Base-by-base conservation (phyloP, 768 basidiomycete species). In the Lentinula raphanica region DNA sequence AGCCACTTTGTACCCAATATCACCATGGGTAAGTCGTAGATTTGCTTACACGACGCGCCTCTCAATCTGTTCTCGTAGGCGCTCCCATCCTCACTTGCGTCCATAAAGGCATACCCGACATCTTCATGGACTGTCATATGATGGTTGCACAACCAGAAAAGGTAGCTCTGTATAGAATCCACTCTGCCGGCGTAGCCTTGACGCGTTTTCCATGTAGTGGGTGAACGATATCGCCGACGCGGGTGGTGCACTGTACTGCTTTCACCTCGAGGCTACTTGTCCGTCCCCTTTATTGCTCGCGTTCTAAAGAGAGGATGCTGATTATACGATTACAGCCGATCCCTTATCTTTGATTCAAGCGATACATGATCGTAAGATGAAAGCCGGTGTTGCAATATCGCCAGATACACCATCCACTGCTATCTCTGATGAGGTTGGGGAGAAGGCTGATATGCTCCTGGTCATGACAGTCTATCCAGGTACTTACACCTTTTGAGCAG, bases 41-140 rank as follows among this genome's bases (percentile, higher is more conserved):
- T 49, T 36, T 25, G 12, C 23, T 27, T 15, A 23, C 44, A 53
- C 39, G n/a, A 46, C 44, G 40, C 44, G 59, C 15, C 31, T 46
- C 48, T 56, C n/a, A 29, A 56, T 35, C 57, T 45, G 54, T 7
- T 28, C 51, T 19, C 62, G 35, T 69, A 94, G 92, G 95, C 58
- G 87, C 92, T 32, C 95, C 96, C 6, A 82, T 98, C 49, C 82
- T 98, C 31, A 79, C 89, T 29, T 91, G 87, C 63, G 87, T 99
- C 21, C 78, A 82, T 54, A 94, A 94, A 71, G 83, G 86, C 35
- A 83, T 98, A 21, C 95, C 96, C 2, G 92, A 84, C 54, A 97
- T 98, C 65, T 98, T 94, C 77, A 98, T 99, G 96, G 97, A 99
- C 73, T 98, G 95, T 72, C 97, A 99, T 74, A 98, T 98, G 97